Evolutionary conservation across 2,329 filamentous ascomycete genomes (phyloP).

Genomic region (Didymosphaeria variabile): DNA sequence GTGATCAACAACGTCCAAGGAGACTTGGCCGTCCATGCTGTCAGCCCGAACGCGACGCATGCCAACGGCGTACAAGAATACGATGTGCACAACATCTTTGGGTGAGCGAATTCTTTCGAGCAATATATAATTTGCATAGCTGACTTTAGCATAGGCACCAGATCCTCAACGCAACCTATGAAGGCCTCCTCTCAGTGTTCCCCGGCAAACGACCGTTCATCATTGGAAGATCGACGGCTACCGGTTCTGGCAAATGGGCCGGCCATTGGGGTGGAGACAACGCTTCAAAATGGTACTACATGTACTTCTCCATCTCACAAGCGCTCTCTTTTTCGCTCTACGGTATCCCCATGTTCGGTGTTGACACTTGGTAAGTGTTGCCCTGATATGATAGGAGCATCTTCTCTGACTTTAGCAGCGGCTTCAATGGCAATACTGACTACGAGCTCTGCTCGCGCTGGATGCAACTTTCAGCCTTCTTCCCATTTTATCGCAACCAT

Average conservation of each 20-base stretch:
- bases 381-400: no score
- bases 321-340: constrained; percentile 78
- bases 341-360: constrained; percentile 79
- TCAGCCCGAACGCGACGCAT: constrained; percentile 81
- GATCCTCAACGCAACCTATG: constrained; percentile 79
- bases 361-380: constrained; percentile 57
- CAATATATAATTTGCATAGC: background rate
- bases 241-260: constrained; percentile 77
- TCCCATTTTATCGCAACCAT: constrained; percentile 82
- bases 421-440: constrained; percentile 73
- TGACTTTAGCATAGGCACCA: constrained; percentile 63
- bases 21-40: constrained; percentile 75
- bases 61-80: constrained; percentile 78
- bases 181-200: constrained; percentile 70
- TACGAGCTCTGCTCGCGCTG: constrained; percentile 77
- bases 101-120: constrained; percentile 19
- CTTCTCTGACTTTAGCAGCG: constrained; percentile 42
- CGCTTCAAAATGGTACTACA: constrained; percentile 73
- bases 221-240: constrained; percentile 82
- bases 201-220: constrained; percentile 81
- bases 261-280: constrained; percentile 86
- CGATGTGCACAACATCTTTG: constrained; percentile 80
- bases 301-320: constrained; percentile 81
- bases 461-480: constrained; percentile 78
- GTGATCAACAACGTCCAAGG: constrained; percentile 77